Evolutionary conservation across 2,329 filamentous ascomycete genomes (phyloP), one percentile per base, ranked within the genome.

Genomic region (Penicillium sp.): DNA sequence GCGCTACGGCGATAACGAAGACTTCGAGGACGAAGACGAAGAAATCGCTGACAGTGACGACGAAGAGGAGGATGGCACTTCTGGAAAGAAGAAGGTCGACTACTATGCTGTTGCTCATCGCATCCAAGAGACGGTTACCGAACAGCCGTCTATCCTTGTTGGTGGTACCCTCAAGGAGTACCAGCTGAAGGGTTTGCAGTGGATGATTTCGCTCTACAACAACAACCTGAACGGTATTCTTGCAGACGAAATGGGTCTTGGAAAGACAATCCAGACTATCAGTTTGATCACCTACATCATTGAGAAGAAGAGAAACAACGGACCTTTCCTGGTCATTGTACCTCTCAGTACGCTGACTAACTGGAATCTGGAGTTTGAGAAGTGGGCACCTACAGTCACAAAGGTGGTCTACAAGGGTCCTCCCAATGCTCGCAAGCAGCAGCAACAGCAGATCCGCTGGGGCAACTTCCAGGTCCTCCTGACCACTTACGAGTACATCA

Each of bases 131-230:
- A 92, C 96, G 67, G 90, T 99, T 70, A 90, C 86, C 0, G 84
- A 85, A 64, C 95, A 99, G 75, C 92, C 95, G 7, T 79, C 80
- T 57, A 96, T 96, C 47, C 85, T 99, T 63, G 92, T 98, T 65
- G 95, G 95, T 75, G 95, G 95, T 74, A 91, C 84, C 12, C 84
- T 99, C 68, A 99, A 99, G 79, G 95, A 99, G 77, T 99, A 99
- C 79, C 95, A 99, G 81, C 70, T 99, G 80, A 98, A 97, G 88
- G 95, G 95, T 85, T 83, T 99, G 53, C 94, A 99, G 78, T 99
- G 95, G 95, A 99, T 99, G 95, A 89, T 99, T 64, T 99, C 95
- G 15, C 85, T 99, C 15, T 99, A 98, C 86, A 99, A 99, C 88
- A 99, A 99, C 84, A 99, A 97, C 80, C 87, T 99, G 68, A 99